phyloP scores from a whole-genome alignment of 768 basidiomycete genomes.

The Mycena rosella region DNA sequence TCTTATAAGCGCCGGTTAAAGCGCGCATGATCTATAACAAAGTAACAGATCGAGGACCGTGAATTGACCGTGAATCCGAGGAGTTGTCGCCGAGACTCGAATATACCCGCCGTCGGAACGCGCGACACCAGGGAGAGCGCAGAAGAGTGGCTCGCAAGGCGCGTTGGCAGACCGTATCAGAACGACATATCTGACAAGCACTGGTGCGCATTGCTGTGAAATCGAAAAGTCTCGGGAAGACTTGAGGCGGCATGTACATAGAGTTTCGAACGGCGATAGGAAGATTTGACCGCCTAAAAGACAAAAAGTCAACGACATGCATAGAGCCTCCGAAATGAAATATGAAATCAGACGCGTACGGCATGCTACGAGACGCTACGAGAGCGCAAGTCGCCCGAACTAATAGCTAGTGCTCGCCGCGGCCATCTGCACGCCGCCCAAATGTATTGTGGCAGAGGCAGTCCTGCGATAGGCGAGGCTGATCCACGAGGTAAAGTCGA shows the following conservation, averaged over 20 bases:
- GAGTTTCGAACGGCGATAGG: background rate
- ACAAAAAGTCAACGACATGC: background rate
- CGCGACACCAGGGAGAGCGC: background rate
- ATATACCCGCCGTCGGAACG: too few species aligned
- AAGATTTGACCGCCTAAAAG: background rate
- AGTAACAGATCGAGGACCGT: too few species aligned
- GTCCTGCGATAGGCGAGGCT: background rate
- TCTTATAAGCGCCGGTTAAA: background rate
- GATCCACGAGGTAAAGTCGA: background rate
- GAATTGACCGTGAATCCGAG: too few species aligned
- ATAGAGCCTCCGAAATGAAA: background rate
- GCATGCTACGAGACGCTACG: background rate
- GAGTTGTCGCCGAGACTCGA: too few species aligned
- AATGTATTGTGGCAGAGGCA: background rate
- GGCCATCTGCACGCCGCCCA: background rate
- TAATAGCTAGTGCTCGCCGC: too few species aligned
- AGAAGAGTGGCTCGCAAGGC: too few species aligned
- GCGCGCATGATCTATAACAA: too few species aligned
- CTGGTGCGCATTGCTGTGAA: background rate
- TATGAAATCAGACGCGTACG: background rate
- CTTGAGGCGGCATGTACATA: background rate
- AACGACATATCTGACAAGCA: background rate
- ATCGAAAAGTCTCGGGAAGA: background rate
- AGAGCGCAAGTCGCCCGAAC: background rate
- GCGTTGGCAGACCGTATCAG: too few species aligned